Evolutionary conservation across 352 stramenopile genomes (phyloP).

Genomic region (Globisporangium barbulae): DNA sequence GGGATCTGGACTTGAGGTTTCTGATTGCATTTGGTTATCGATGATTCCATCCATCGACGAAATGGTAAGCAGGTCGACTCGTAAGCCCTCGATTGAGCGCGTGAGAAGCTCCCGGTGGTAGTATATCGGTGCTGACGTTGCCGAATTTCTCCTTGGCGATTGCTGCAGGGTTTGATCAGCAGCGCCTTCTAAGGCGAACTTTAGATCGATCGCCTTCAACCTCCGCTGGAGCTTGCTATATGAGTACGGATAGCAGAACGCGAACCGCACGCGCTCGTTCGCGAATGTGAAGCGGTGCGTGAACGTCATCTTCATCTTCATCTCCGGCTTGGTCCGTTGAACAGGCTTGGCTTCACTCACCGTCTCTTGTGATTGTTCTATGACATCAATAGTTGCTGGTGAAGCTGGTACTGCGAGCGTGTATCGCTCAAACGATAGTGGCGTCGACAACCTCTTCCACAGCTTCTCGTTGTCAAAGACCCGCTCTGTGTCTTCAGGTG

Average conservation of each 20-base stretch:
- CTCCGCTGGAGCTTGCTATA: conserved; percentile 57
- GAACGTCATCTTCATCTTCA: conserved; percentile 52
- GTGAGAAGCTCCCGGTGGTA: conserved; percentile 77
- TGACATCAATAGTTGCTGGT: background rate
- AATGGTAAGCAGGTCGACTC: conserved; percentile 72
- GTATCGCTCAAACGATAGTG: conserved; percentile 41
- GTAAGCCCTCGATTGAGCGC: conserved; percentile 46
- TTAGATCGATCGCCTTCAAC: conserved; percentile 35
- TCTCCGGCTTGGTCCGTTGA: conserved; percentile 20
- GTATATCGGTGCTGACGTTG: conserved; percentile 34
- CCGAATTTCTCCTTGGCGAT: background rate
- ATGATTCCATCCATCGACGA: conserved; percentile 25
- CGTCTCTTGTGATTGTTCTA: background rate
- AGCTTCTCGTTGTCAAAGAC: conserved; percentile 30
- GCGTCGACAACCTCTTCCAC: conserved; percentile 35
- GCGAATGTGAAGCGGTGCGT: conserved; percentile 33
- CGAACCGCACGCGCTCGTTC: conserved; percentile 53
- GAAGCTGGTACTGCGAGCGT: background rate
- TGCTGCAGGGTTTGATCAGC: background rate
- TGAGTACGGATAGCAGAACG: conserved; percentile 74
- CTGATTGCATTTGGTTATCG: background rate
- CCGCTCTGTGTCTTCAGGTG: conserved; percentile 11
- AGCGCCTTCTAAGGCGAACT: background rate
- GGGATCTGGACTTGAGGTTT: background rate
- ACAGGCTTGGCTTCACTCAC: background rate